These are phyloP conservation scores for Drechslerella coelobrocha DNA, from an alignment of 2,329 filamentous ascomycete species.

Conservation along the genomic window DNA sequence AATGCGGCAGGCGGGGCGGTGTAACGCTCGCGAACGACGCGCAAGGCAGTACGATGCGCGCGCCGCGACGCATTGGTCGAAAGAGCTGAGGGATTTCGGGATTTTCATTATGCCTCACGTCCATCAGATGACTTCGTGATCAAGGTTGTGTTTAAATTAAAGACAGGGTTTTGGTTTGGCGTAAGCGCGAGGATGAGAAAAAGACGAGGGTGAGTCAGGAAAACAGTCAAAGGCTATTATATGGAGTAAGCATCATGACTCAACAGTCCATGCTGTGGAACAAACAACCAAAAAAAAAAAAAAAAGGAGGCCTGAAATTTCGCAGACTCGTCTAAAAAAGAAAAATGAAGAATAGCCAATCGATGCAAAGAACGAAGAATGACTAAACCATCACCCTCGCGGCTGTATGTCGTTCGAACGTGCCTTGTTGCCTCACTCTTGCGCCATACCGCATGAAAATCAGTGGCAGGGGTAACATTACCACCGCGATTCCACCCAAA, in stretches of 20 bases:
- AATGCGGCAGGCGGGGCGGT: constrained; percentile 16
- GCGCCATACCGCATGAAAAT: constrained; percentile 24
- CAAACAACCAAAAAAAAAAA: too few relatives aligned
- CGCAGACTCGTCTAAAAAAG: background rate
- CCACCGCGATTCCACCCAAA: constrained; percentile 13
- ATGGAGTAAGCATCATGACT: too few relatives aligned
- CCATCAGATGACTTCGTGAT: constrained; percentile 15
- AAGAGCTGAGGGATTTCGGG: background rate
- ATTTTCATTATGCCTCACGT: constrained; percentile 2
- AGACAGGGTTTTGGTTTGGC: too few relatives aligned
- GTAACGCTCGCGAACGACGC: too few relatives aligned
- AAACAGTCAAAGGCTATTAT: too few relatives aligned
- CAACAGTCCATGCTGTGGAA: too few relatives aligned
- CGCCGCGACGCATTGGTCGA: background rate
- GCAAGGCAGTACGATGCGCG: too few relatives aligned
- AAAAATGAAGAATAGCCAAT: background rate
- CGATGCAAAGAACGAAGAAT: background rate
- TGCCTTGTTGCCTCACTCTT: background rate
- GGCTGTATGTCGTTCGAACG: background rate
- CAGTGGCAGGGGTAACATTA: constrained; percentile 22
- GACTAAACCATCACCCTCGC: constrained; percentile 14
- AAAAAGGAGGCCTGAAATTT: background rate
- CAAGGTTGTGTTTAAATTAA: background rate
- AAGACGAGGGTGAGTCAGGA: too few relatives aligned
- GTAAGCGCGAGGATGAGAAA: too few relatives aligned